Evolutionary conservation across 208 protist genomes (phyloP).

Genomic region (Crithidia thermophila): DNA sequence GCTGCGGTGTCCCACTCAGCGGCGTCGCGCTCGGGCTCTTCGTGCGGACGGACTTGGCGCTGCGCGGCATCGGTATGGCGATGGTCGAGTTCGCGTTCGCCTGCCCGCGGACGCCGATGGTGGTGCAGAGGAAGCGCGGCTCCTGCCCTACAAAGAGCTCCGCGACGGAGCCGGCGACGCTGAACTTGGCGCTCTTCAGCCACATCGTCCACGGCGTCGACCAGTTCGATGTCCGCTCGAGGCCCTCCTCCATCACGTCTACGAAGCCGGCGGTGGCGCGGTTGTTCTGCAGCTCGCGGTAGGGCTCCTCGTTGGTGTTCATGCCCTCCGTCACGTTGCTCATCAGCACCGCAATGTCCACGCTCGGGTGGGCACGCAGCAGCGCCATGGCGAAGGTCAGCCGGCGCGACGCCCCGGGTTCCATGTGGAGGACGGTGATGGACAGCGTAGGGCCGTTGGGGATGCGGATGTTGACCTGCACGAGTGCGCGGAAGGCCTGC

Average conservation of each 20-base stretch:
- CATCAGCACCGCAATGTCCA: slow-evolving; percentile 53
- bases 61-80: slow-evolving; percentile 85
- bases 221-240: slow-evolving; percentile 41
- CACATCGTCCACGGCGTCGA: slow-evolving; percentile 67
- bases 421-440: slow-evolving; percentile 59
- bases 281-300: slow-evolving; percentile 50
- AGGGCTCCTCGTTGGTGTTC: slow-evolving; percentile 35
- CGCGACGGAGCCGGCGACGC: slow-evolving; percentile 29
- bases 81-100: slow-evolving; percentile 47
- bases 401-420: slow-evolving; percentile 43
- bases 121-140: slow-evolving; percentile 40
- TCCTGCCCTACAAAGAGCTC: slow-evolving; percentile 48
- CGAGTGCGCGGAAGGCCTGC: slow-evolving; percentile 35
- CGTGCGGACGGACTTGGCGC: slow-evolving; percentile 61
- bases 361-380: slow-evolving; percentile 39
- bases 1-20: slow-evolving; percentile 30
- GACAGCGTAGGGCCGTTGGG: slow-evolving; percentile 39
- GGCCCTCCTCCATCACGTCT: slow-evolving; percentile 69
- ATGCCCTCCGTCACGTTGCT: slow-evolving; percentile 68
- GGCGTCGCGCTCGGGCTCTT: slow-evolving; percentile 52
- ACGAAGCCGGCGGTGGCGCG: slow-evolving; percentile 56
- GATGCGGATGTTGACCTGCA: slow-evolving; percentile 54
- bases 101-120: slow-evolving; percentile 40
- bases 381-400: slow-evolving; percentile 42
- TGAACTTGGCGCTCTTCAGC: slow-evolving; percentile 74